A percentile compares a stretch with the other conserved stretches of the same genome.
These are phyloP conservation scores for Thelonectria olida DNA, from an alignment of 2,329 filamentous ascomycete species.

Conservation along the genomic window DNA sequence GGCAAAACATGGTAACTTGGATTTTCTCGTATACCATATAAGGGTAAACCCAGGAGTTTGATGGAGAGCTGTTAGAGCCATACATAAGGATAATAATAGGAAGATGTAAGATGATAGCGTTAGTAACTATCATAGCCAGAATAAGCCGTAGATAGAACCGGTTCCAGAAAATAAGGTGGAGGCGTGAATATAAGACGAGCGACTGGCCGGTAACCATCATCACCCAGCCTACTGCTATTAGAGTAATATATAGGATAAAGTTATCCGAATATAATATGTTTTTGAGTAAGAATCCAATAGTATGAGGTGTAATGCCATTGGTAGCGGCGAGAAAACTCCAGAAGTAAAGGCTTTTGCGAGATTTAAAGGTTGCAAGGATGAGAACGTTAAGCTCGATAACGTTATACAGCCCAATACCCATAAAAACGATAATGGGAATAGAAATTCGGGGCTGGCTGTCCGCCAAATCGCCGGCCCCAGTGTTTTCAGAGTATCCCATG, in stretches of 20 bases:
- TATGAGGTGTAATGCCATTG: constrained; percentile 46
- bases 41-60: constrained; percentile 24
- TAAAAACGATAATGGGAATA: constrained; percentile 40
- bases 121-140: constrained; percentile 65
- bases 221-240: constrained; percentile 41
- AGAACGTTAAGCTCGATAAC: constrained; percentile 46
- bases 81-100: constrained; percentile 64
- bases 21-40: not conserved
- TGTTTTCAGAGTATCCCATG: not conserved
- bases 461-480: not conserved
- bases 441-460: not conserved
- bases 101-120: constrained; percentile 61
- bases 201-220: no score
- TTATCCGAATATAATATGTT: not conserved
- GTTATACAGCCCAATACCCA: constrained; percentile 45
- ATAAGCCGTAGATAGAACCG: constrained; percentile 56
- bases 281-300: constrained; percentile 57
- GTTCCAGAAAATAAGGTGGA: constrained; percentile 63
- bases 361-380: constrained; percentile 47
- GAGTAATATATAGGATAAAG: constrained; percentile 23
- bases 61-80: constrained; percentile 52
- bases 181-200: no score
- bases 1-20: constrained; percentile 63
- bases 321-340: constrained; percentile 49
- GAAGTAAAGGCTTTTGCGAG: constrained; percentile 47